phyloP scores from a whole-genome alignment of 768 basidiomycete genomes.

The Russula foetens region DNA sequence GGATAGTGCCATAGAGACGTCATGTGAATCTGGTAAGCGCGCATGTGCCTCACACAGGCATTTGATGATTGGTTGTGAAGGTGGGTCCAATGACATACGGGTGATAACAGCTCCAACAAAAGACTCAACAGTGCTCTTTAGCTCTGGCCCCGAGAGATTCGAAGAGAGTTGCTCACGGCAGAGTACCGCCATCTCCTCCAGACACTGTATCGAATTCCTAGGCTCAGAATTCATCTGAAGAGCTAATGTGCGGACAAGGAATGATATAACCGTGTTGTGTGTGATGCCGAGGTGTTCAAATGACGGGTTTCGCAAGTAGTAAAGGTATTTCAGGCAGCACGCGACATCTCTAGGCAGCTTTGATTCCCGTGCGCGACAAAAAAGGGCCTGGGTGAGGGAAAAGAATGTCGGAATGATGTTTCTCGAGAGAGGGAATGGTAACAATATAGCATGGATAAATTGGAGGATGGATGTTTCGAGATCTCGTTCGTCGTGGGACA shows the following conservation, averaged over 20 bases:
- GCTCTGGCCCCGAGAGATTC: neutral
- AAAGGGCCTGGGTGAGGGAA: neutral
- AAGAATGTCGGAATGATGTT: neutral
- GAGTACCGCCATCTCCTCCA: neutral
- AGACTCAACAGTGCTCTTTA: neutral
- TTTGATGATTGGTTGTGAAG: neutral
- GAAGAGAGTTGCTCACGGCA: neutral
- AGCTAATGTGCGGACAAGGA: neutral
- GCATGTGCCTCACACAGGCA: neutral
- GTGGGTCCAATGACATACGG: neutral
- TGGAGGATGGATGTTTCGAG: too few relatives aligned
- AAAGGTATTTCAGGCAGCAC: neutral
- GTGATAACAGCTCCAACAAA: neutral
- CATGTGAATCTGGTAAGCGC: neutral
- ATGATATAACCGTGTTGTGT: neutral
- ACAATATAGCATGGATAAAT: too few relatives aligned
- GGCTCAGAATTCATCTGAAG: neutral
- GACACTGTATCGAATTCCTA: neutral
- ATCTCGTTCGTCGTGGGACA: neutral
- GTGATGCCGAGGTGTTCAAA: neutral
- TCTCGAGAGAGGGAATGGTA: too few relatives aligned
- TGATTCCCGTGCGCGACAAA: neutral
- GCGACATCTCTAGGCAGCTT: neutral
- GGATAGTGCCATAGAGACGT: neutral
- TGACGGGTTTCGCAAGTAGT: neutral